Base-by-base conservation (phyloP, 176 grass and related monocot species). In the Neostapfia colusana region DNA sequence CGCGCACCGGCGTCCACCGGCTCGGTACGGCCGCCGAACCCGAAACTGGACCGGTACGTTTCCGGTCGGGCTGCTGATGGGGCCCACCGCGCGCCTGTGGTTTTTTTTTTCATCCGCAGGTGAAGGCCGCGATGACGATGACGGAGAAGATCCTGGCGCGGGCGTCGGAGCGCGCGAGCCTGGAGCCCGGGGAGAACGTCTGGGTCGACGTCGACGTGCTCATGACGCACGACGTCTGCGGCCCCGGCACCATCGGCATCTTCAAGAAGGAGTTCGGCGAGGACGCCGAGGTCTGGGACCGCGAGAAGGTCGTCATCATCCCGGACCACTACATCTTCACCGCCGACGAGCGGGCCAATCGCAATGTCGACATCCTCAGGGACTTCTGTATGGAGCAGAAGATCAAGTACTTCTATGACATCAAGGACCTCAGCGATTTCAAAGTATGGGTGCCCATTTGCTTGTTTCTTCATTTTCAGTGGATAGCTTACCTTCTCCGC, bases 321-420 rank as follows among this genome's bases (percentile, higher is more conserved):
- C 95, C 95, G 18, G 95, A 95, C 65, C 95, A 95, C 65, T 98
- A 98, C 69, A 98, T 98, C 75, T 98, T 98, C 66, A 98, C 95
- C 21, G 62, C 34, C 26, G 95, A 98, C 63, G 87, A 98, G 69
- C 80, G 91, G 46, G 95, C 95, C 51, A 94, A 98, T 37, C 82
- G 95, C 50, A 98, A 98, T 72, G 95, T 98, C 0, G 89, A 98
- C 70, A 95, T 95, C 69, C 70, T 98, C 38, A 89, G 95, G 76
- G 91, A 98, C 36, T 98, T 98, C 51, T 85, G 82, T 21, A 10
- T 60, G 44, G 95, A 95, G 70, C 89, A 94, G 84, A 86, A 90
- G 64, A 98, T 98, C 14, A 98, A 98, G 59, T 98, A 95, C 79
- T 95, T 94, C 43, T 98, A 98, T 57, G 95, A 95, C 44, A 98